These are phyloP conservation scores for Carallia brachiata DNA, from an alignment of 345 rosid species.

Conservation along the genomic window DNA sequence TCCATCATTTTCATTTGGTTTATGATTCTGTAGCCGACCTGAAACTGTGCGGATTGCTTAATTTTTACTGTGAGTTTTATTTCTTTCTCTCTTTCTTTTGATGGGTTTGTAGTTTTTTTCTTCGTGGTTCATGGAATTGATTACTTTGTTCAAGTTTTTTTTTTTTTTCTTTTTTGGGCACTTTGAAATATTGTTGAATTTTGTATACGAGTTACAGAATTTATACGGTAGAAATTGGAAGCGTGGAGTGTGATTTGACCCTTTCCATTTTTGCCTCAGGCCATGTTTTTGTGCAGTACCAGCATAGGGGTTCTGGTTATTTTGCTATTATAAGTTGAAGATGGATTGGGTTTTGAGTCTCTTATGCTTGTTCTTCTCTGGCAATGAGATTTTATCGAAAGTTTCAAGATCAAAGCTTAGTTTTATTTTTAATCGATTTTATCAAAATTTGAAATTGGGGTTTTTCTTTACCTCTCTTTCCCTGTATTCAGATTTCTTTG, in stretches of 20 bases:
- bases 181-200: background rate
- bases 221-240: slow-evolving; percentile 4
- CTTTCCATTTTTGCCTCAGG: background rate
- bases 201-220: background rate
- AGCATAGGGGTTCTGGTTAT: background rate
- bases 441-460: background rate
- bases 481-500: background rate
- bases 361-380: background rate
- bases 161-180: slow-evolving; percentile 2
- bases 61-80: slow-evolving; percentile 34
- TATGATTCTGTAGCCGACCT: slow-evolving; percentile 34
- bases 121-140: slow-evolving; percentile 3
- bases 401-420: background rate
- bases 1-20: slow-evolving; percentile 37
- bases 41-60: slow-evolving; percentile 12
- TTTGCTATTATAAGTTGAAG: slow-evolving; percentile 6
- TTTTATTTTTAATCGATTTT: background rate
- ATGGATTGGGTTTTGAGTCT: slow-evolving; percentile 19
- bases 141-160: background rate
- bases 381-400: slow-evolving; percentile 1
- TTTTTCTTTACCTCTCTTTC: background rate
- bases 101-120: background rate
- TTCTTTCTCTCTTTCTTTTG: background rate
- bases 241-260: slow-evolving; percentile 31
- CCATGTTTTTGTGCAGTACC: slow-evolving; percentile 1